Percentiles rank a stretch among this genome's conserved stretches.
These are phyloP conservation scores for Leccinum griseonigrum DNA, from an alignment of 1,284 basidiomycete genomes.

Conservation along the genomic window DNA sequence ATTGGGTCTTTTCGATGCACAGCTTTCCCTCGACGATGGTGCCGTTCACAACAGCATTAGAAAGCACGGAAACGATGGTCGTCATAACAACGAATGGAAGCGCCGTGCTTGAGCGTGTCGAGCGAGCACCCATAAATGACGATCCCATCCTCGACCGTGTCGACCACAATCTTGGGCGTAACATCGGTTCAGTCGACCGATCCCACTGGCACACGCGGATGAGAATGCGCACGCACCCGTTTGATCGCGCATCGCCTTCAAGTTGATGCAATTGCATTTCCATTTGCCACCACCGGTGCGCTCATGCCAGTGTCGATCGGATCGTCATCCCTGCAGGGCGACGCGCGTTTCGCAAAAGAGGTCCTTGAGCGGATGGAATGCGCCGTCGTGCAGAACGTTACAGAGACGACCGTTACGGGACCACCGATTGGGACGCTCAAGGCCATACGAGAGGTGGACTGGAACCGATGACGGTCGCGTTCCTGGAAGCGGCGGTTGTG, in stretches of 20 bases:
- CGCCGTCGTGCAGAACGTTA: conserved; percentile 84
- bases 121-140: conserved; percentile 82
- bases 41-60: conserved; percentile 67
- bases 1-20: conserved; percentile 98
- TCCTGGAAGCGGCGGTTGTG: conserved; percentile 91
- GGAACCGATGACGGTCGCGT: conserved; percentile 99
- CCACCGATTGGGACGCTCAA: conserved; percentile 79
- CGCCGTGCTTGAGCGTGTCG: conserved; percentile 60
- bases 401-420: conserved; percentile 90
- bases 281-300: conserved; percentile 96
- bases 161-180: conserved; percentile 90
- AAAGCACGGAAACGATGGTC: conserved; percentile 95
- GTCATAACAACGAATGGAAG: conserved; percentile 92
- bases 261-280: conserved; percentile 96
- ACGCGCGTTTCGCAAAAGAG: conserved; percentile 92
- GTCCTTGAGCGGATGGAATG: conserved; percentile 97
- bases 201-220: not conserved
- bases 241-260: conserved; percentile 96
- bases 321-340: conserved; percentile 94
- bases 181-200: conserved; percentile 3
- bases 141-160: conserved; percentile 92
- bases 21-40: conserved; percentile 94
- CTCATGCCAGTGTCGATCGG: conserved; percentile 95
- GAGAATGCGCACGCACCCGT: conserved; percentile 52
- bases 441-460: conserved; percentile 76